Conservation (phyloP, 2,329 filamentous ascomycete species). For the Colletotrichum melonis region DNA sequence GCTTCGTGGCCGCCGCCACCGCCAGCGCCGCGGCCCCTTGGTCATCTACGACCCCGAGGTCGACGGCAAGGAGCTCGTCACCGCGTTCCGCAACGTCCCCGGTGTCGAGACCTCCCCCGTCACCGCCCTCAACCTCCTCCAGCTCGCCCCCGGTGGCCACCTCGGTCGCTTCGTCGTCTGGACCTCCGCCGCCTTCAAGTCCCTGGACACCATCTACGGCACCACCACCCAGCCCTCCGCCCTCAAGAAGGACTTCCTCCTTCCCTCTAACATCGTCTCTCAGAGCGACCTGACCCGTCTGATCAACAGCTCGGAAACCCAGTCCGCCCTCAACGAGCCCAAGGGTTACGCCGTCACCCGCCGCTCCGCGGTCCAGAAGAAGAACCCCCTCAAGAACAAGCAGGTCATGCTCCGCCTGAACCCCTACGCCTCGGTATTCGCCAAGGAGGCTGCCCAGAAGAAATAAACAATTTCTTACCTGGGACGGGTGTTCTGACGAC, state of each 20-base stretch:
- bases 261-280: slow-evolving; percentile 90
- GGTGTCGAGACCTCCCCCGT: slow-evolving; percentile 97
- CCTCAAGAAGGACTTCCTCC: slow-evolving; percentile 99
- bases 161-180: slow-evolving; percentile 99
- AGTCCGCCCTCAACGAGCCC: slow-evolving; percentile 92
- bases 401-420: slow-evolving; percentile 98
- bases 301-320: slow-evolving; percentile 99
- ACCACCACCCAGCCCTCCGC: slow-evolving; percentile 88
- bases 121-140: slow-evolving; percentile 96
- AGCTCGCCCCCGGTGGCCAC: slow-evolving; percentile 98
- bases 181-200: slow-evolving; percentile 96
- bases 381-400: slow-evolving; percentile 99
- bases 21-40: slow-evolving; percentile 96
- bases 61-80: slow-evolving; percentile 94
- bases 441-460: slow-evolving; percentile 75
- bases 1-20: slow-evolving; percentile 94
- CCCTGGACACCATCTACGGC: slow-evolving; percentile 97
- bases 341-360: slow-evolving; percentile 92
- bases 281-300: slow-evolving; percentile 97
- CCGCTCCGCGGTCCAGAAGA: slow-evolving; percentile 95
- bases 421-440: slow-evolving; percentile 93
- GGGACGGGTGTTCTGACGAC: slow-evolving; percentile 22
- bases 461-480: slow-evolving; percentile 25
- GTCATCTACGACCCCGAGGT: slow-evolving; percentile 97
- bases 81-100: slow-evolving; percentile 98